Evolutionary conservation across 345 rosid species (phyloP), one percentile per base, ranked within the genome.

Genomic region (Geranium rotundifolium): DNA sequence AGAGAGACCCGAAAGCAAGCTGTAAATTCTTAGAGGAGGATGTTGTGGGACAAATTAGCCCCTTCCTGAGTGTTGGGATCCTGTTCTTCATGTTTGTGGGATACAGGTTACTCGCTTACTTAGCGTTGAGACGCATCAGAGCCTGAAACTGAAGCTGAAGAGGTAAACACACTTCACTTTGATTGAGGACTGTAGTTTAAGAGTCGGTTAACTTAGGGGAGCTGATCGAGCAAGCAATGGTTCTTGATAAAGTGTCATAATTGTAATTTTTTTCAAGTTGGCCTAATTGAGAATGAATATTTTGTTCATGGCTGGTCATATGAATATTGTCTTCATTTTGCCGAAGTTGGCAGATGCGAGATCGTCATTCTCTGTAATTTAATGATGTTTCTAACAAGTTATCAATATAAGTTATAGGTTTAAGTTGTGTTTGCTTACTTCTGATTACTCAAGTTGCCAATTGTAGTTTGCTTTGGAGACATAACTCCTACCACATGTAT

Each of bases 31-130:
- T 91, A 49, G 81, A 82, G 58, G 89, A 87, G 65, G 91, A 91
- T 59, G 69, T 91, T 57, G 34, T 57, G 19, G 96, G 86, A 61
- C 86, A 87, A 65, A 81, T 89, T 62, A 82, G 81, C 17, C 79
- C 82, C 0, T 68, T 39, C 60, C 49, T 73, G 23, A 77, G 93
- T 63, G 70, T 82, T 29, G 66, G 84, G 0, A 75, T 67, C 34
- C 54, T 91, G 75, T 18, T 82, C 37, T 57, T 80, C 13, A 91
- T 91, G 98, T 87, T 89, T 59, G 72, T 85, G 56, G 98, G 95
- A 52, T 91, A 87, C 64, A 77, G 98, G 63, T 56, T 87, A 29
- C 34, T 91, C 71, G 98, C 98, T 6, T 91, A 91, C 69, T 77
- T 91, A 39, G 92, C 95, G 1, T 63, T 91, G 60, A 84, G 84